A percentile compares a stretch with the other conserved stretches of the same genome.
These are phyloP conservation scores for Acidiella bohemica DNA, from an alignment of 495 filamentous ascomycete species.

Conservation along the genomic window DNA sequence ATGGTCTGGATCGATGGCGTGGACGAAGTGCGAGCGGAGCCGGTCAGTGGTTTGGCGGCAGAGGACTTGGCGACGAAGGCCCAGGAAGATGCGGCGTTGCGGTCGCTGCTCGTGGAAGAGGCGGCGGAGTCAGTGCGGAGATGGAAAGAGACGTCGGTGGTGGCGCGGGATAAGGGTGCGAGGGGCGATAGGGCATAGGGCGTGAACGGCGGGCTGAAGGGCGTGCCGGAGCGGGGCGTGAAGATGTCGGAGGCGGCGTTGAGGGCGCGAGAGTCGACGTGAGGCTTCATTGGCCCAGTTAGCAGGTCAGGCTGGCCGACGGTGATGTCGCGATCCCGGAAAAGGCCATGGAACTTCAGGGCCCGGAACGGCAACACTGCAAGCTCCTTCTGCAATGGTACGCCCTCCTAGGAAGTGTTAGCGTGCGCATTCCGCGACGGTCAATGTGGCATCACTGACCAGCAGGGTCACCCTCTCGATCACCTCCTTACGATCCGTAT, in stretches of 20 bases:
- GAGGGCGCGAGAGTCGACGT: background rate
- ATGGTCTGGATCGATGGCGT: background rate
- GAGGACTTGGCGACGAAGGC: background rate
- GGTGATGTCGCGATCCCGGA: conserved; percentile 49
- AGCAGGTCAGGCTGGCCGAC: conserved; percentile 19
- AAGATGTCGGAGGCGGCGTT: background rate
- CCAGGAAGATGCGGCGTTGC: background rate
- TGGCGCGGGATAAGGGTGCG: too few relatives aligned
- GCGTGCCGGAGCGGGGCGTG: background rate
- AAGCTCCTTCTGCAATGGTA: conserved; percentile 55
- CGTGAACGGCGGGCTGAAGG: background rate
- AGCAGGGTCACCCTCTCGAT: conserved; percentile 54
- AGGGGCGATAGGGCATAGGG: background rate
- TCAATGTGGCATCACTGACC: too few relatives aligned
- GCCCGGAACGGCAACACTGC: conserved; percentile 38
- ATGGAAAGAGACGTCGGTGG: background rate
- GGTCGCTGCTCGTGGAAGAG: conserved; percentile 6
- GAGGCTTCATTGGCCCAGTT: background rate
- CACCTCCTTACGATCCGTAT: conserved; percentile 40
- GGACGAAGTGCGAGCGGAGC: conserved; percentile 6
- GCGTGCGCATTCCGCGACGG: too few relatives aligned
- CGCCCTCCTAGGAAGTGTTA: too few relatives aligned
- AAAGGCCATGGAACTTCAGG: conserved; percentile 33
- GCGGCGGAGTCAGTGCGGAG: conserved; percentile 26
- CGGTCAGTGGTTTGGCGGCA: background rate